Base-by-base conservation (phyloP, 148 eudicot species). In the Talinum fruticosum region DNA sequence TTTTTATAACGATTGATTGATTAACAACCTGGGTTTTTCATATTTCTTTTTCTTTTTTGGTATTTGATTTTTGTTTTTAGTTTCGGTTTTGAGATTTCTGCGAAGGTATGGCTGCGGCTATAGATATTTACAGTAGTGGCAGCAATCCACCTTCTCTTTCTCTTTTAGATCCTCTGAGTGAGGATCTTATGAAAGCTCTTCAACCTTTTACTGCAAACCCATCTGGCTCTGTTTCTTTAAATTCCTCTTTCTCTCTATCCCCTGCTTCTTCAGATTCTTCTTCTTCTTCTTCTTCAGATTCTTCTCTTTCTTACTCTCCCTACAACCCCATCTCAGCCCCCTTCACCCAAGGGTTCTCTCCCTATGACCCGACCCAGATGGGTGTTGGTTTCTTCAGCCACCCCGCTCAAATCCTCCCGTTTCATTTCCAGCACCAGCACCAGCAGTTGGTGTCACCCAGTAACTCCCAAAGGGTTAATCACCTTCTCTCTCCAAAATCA, bases 401-500 rank as follows among this genome's bases (percentile, higher is more conserved):
- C 66, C 66, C 66, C 26, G 8, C 8, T 62, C 66, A 62, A 62
- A 24, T 15, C 32, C 14, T 26, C 5, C 66, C 66, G 4, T 51
- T 51, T 18, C 14, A 13, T 0, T 3, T 15, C 57, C 57, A 51
- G 18, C 30, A 62, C 7, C 32, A 62, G 0, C 66, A 62, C 0
- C 10, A 59, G 3, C 64, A 59, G 57, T 19, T 51, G 21, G 23
- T 3, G 6, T 51, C 64, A n/a, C 12, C 28, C 28, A 59, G 64
- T 16, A 23, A 23, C 64, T 2, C 64, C n/a, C 66, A 62, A 28
- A 62, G 30, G 30, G 66, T 62, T 12, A 28, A 36, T 77, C 34
- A 75, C 61, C 79, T 82, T 33, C 86, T 92, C 30, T 86, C 85
- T 2, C 90, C 90, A 0, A 89, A 87, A 38, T 80, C 88, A 1